These are phyloP conservation scores for Penicillium crustosum DNA, from an alignment of 2,329 filamentous ascomycete genomes.

Conservation along the genomic window DNA sequence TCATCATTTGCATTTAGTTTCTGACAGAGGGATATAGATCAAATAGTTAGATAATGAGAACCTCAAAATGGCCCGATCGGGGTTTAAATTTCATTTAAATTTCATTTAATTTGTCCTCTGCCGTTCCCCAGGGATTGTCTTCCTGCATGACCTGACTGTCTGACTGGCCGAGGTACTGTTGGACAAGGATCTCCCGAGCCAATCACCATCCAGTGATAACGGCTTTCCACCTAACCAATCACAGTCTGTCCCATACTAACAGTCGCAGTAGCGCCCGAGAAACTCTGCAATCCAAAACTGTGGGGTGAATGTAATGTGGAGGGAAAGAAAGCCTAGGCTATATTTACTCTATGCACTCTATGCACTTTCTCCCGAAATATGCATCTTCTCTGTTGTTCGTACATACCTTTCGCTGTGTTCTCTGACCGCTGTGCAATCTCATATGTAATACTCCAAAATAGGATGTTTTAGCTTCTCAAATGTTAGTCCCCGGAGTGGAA, in stretches of 20 bases:
- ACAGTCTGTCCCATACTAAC: conserved; percentile 10
- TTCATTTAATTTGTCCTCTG: neutral
- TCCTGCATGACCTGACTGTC: neutral
- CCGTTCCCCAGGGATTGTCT: neutral
- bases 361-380: neutral
- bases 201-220: conserved; percentile 31
- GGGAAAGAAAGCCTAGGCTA: conserved; percentile 1
- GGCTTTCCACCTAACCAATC: conserved; percentile 23
- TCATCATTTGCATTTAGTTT: neutral
- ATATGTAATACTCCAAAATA: neutral
- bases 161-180: neutral
- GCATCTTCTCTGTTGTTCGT: no score
- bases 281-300: conserved; percentile 19
- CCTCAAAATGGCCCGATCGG: neutral
- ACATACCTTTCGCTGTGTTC: neutral
- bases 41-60: conserved; percentile 12
- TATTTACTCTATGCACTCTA: neutral
- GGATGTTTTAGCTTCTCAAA: neutral
- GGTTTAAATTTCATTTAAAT: no score
- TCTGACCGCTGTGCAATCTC: neutral
- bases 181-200: conserved; percentile 7
- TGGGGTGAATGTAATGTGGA: conserved; percentile 7
- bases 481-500: conserved; percentile 7
- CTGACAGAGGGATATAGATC: neutral
- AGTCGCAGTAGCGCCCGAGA: conserved; percentile 22